A percentile compares a stretch with the other conserved stretches of the same genome.
phyloP scores from a whole-genome alignment of 257 asterid species.

The Rehmannia glutinosa region DNA sequence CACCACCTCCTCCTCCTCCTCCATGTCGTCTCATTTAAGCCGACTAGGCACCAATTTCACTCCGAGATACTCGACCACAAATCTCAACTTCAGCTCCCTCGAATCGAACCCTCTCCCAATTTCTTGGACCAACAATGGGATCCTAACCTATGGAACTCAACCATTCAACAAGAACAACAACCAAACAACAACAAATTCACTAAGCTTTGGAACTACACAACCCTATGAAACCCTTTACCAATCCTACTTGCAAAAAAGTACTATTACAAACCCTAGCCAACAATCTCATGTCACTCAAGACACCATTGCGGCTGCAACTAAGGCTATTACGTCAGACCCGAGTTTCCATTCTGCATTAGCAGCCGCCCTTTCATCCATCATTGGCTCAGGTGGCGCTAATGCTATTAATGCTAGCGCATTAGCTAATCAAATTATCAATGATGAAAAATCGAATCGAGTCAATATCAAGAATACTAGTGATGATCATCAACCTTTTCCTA shows the following conservation, averaged over 20 bases:
- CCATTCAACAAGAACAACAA: constrained; percentile 36
- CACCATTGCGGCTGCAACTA: constrained; percentile 84
- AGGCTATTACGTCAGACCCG: constrained; percentile 83
- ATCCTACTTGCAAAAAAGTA: constrained; percentile 39
- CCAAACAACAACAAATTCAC: constrained; percentile 34
- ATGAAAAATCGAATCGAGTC: constrained; percentile 27
- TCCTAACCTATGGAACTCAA: constrained; percentile 37
- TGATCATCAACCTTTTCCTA: constrained; percentile 50
- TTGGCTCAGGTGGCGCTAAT: constrained; percentile 27
- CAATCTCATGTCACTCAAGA: constrained; percentile 42
- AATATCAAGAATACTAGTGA: constrained; percentile 18
- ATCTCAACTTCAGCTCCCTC: constrained; percentile 71
- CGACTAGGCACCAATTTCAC: constrained; percentile 26
- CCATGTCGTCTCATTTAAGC: constrained; percentile 23
- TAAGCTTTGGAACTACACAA: constrained; percentile 51
- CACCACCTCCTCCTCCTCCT: constrained; percentile 34
- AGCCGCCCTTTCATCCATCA: constrained; percentile 80
- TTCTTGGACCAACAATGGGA: constrained; percentile 64
- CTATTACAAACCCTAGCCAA: constrained; percentile 32
- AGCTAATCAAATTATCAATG: constrained; percentile 21
- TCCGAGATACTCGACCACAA: constrained; percentile 54
- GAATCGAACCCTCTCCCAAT: constrained; percentile 62
- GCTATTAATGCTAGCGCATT: background rate
- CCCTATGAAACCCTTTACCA: constrained; percentile 55
- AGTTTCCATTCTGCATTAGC: constrained; percentile 84